phyloP scores from a whole-genome alignment of 257 asterid genomes.

The Solanum virginianum region DNA sequence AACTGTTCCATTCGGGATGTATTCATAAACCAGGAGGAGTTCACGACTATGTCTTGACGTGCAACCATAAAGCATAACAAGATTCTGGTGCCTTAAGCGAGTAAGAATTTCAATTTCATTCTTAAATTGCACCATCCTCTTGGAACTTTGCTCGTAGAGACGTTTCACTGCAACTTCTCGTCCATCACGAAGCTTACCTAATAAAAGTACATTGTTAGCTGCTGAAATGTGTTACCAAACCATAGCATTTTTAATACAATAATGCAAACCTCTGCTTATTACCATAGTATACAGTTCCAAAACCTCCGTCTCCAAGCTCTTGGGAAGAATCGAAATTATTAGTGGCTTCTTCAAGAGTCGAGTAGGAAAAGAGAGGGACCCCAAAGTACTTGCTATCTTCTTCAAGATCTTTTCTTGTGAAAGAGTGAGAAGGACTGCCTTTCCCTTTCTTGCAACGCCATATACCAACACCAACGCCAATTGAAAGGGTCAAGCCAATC shows the following conservation, averaged over 20 bases:
- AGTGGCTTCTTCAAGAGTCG: conserved; percentile 37
- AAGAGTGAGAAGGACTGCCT: not conserved
- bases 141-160: conserved; percentile 32
- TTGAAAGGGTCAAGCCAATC: not conserved
- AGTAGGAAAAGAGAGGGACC: conserved; percentile 24
- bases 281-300: conserved; percentile 44
- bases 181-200: conserved; percentile 43
- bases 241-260: not conserved
- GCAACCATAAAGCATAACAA: conserved; percentile 45
- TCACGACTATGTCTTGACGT: conserved; percentile 37
- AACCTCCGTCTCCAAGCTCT: conserved; percentile 54
- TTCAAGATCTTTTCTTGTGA: conserved; percentile 5
- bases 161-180: conserved; percentile 60
- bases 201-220: not conserved
- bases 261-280: conserved; percentile 1
- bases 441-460: not conserved
- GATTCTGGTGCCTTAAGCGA: conserved; percentile 29
- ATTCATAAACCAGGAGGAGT: conserved; percentile 48
- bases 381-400: conserved; percentile 18
- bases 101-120: conserved; percentile 42
- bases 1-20: conserved; percentile 38
- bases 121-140: conserved; percentile 44
- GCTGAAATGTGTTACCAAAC: not conserved
- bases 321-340: conserved; percentile 21
- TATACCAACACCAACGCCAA: not conserved